Evolutionary conservation across 768 basidiomycete species (phyloP).

Genomic region (Termitomyces sp.): DNA sequence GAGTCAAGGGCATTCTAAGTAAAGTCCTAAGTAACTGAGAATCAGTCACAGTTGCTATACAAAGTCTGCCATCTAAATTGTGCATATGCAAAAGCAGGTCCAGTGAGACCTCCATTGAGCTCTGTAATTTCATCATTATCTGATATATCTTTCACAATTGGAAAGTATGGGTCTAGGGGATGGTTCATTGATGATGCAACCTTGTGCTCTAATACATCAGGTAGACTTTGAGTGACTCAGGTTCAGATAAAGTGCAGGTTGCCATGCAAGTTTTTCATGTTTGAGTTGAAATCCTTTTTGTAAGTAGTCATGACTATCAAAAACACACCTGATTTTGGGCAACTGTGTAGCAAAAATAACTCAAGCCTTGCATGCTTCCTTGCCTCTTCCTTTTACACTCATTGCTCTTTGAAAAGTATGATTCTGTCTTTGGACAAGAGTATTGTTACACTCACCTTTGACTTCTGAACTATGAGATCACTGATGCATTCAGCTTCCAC

Average conservation of each 20-base stretch:
- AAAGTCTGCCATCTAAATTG: slow-evolving; percentile 14
- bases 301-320: no score
- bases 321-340: neutral
- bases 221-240: no score
- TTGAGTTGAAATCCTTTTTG: no score
- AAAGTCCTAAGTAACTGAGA: no score
- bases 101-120: slow-evolving; percentile 17
- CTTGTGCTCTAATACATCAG: no score
- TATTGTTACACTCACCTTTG: slow-evolving; percentile 11
- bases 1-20: no score
- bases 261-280: no score
- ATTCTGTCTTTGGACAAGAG: neutral
- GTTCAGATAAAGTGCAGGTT: no score
- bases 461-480: slow-evolving; percentile 15
- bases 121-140: neutral
- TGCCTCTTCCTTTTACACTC: slow-evolving; percentile 12
- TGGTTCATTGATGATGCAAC: no score
- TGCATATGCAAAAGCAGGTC: slow-evolving; percentile 13
- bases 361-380: slow-evolving; percentile 12
- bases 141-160: no score
- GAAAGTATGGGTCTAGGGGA: no score
- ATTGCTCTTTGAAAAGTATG: slow-evolving; percentile 10
- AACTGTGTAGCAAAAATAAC: neutral
- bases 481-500: slow-evolving; percentile 14
- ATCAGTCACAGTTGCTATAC: no score